Evolutionary conservation across 176 grass and related monocot species (phyloP).

Genomic region (Areca catechu): DNA sequence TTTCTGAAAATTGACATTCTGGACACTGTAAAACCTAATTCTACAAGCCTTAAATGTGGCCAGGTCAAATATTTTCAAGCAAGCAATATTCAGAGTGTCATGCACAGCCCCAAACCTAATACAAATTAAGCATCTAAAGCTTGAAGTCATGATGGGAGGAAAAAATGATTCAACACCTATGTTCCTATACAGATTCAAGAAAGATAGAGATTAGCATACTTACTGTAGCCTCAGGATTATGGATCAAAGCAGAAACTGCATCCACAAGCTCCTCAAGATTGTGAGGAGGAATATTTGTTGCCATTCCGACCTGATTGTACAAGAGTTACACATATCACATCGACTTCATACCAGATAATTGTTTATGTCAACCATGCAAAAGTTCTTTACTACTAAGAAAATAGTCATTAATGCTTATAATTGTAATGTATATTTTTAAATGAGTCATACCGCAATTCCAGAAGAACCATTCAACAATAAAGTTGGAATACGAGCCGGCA

Average conservation of each 20-base stretch:
- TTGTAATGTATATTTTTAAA: conserved; percentile 17
- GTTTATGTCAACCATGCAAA: no score
- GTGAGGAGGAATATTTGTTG: conserved; percentile 99
- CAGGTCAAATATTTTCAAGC: no score
- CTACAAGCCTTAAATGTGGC: no score
- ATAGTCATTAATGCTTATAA: background rate
- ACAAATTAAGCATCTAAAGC: no score
- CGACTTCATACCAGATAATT: no score
- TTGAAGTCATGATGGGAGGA: no score
- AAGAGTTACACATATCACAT: conserved; percentile 1
- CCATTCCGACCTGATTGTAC: conserved; percentile 84
- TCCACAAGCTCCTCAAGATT: conserved; percentile 94
- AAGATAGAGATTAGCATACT: conserved; percentile 12
- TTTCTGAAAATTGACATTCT: no score
- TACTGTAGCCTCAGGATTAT: conserved; percentile 89
- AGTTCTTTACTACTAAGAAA: no score
- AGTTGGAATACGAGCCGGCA: conserved; percentile 82
- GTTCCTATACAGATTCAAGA: background rate
- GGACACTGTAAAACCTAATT: no score
- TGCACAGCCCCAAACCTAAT: no score
- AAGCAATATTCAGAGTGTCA: no score
- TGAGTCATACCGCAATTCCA: conserved; percentile 70
- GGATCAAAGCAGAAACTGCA: conserved; percentile 71
- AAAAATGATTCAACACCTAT: background rate
- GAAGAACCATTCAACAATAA: conserved; percentile 85